phyloP scores from a whole-genome alignment of 2,329 filamentous ascomycete genomes.

The Fusarium pseudograminearum region DNA sequence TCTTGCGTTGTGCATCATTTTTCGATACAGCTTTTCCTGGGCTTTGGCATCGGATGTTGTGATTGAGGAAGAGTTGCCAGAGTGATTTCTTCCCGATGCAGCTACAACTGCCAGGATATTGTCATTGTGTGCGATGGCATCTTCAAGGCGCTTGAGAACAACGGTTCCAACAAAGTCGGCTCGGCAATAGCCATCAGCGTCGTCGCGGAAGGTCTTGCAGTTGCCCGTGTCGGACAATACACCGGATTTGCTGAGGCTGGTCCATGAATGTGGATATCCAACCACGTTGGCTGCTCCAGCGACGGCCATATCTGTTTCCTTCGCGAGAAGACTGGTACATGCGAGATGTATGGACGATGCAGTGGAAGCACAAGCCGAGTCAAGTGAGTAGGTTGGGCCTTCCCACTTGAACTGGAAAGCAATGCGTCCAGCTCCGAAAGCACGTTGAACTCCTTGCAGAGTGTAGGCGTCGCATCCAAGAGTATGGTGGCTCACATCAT shows the following conservation, averaged over 20 bases:
- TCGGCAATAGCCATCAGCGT: conserved; percentile 69
- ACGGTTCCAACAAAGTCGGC: conserved; percentile 61
- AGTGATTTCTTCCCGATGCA: conserved; percentile 76
- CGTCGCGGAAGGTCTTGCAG: conserved; percentile 64
- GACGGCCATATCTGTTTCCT: conserved; percentile 84
- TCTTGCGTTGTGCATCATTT: not conserved
- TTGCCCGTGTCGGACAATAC: conserved; percentile 66
- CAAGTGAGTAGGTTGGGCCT: conserved; percentile 76
- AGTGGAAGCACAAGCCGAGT: conserved; percentile 81
- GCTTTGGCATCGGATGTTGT: conserved; percentile 74
- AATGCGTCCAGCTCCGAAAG: conserved; percentile 69
- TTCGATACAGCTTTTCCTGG: conserved; percentile 58
- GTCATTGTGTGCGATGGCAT: conserved; percentile 68
- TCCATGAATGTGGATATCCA: conserved; percentile 73
- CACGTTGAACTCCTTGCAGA: conserved; percentile 48
- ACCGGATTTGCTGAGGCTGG: conserved; percentile 71
- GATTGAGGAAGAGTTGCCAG: conserved; percentile 75
- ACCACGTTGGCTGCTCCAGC: conserved; percentile 78
- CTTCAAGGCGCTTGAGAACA: conserved; percentile 62
- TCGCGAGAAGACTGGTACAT: conserved; percentile 75
- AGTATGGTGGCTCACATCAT: not conserved
- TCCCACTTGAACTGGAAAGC: conserved; percentile 83
- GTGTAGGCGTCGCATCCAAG: not conserved
- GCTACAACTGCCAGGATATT: conserved; percentile 72
- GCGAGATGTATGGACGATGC: conserved; percentile 75